Conservation (phyloP, 495 filamentous ascomycete genomes). For the Massariosphaeria phaeospora region DNA sequence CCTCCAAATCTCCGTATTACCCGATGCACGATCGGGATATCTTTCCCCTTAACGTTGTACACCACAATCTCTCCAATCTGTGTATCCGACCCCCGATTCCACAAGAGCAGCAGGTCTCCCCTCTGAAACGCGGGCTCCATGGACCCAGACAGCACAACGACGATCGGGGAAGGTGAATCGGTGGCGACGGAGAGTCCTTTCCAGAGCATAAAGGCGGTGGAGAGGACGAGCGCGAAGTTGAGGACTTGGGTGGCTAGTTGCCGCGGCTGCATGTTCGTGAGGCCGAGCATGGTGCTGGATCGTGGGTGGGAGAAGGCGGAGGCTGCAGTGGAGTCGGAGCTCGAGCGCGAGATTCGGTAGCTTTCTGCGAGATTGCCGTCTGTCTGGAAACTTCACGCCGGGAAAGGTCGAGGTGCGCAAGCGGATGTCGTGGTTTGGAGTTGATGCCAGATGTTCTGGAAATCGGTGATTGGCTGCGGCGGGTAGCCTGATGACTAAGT, state of each 20-base stretch:
- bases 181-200: conserved; percentile 85
- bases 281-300: conserved; percentile 56
- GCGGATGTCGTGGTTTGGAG: background rate
- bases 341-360: background rate
- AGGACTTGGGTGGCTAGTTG: conserved; percentile 83
- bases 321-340: background rate
- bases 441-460: conserved; percentile 15
- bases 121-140: conserved; percentile 98
- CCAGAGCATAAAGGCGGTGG: conserved; percentile 97
- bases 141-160: conserved; percentile 87
- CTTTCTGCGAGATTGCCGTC: background rate
- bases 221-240: conserved; percentile 92
- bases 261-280: conserved; percentile 63
- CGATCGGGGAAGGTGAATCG: conserved; percentile 86
- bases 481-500: conserved; percentile 1
- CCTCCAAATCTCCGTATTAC: conserved; percentile 56
- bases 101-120: conserved; percentile 87
- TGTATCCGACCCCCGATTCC: conserved; percentile 80
- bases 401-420: background rate
- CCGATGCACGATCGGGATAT: conserved; percentile 91
- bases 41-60: conserved; percentile 86
- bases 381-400: background rate
- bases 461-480: background rate
- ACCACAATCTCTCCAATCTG: conserved; percentile 87
- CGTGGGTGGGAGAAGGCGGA: background rate